These are phyloP conservation scores for Suhomyces maxii DNA, from an alignment of 1,139 yeast species.

Conservation along the genomic window DNA sequence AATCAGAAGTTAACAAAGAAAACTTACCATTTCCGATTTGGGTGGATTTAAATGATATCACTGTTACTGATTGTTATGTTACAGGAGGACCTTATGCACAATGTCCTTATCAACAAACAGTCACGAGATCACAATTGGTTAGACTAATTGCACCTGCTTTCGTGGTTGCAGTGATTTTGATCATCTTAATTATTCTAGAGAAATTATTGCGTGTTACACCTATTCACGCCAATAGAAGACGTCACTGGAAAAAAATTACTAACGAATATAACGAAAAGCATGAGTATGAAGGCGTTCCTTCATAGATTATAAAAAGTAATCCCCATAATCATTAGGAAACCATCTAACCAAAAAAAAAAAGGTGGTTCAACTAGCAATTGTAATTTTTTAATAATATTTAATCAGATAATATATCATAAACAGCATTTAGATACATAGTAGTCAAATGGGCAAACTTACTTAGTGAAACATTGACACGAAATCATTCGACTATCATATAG, in stretches of 20 bases:
- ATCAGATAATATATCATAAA: too few relatives aligned
- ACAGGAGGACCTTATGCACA: constrained; percentile 75
- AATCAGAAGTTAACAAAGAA: constrained; percentile 20
- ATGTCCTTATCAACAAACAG: constrained; percentile 72
- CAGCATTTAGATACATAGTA: too few relatives aligned
- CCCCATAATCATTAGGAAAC: neutral
- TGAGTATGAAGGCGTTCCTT: constrained; percentile 49
- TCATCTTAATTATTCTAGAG: constrained; percentile 28
- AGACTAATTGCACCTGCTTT: constrained; percentile 68
- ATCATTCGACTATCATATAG: too few relatives aligned
- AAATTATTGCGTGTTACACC: constrained; percentile 36
- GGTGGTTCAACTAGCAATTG: neutral
- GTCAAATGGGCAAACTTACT: too few relatives aligned
- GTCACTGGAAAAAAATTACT: constrained; percentile 41
- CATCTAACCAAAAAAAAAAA: neutral
- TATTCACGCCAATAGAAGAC: constrained; percentile 41
- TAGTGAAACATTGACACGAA: too few relatives aligned
- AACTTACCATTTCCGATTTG: constrained; percentile 49
- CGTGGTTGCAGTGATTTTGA: constrained; percentile 48
- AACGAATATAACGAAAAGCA: constrained; percentile 38
- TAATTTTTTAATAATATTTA: too few relatives aligned
- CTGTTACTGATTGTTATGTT: constrained; percentile 79
- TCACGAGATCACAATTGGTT: constrained; percentile 57
- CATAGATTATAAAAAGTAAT: constrained; percentile 19
- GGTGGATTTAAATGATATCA: constrained; percentile 82